Base-by-base conservation (phyloP, 2,329 filamentous ascomycete genomes). In the Pseudogymnoascus verrucosus region DNA sequence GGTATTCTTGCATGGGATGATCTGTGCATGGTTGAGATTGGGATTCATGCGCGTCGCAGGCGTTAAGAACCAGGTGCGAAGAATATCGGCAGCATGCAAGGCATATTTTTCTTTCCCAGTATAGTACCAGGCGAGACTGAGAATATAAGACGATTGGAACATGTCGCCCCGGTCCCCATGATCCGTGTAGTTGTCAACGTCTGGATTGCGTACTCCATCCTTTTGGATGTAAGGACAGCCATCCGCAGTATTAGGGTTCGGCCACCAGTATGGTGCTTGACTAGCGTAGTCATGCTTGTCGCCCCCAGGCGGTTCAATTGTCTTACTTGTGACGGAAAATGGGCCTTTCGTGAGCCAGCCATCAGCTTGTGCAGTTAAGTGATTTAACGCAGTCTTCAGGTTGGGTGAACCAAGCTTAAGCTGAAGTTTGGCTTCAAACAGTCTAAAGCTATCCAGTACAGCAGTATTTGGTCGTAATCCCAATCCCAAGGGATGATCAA, bases 71-170 rank as follows among this genome's bases (percentile, higher is more conserved):
- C 70, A 72, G 1, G 68, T 73, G 10, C 67, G 65, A 3, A 72
- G 63, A 34, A 73, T 70, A 6, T 64, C 39, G 1, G 63, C 63
- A 1, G 71, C 70, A 51, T 73, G 70, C 19, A 28, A 21, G 1
- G 69, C 67, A 60, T 73, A 73, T 6, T 59, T 51, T 4, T 63
- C 57, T 4, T 69, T 54, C n/a, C 63, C 69, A 3, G 70, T 73
- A 61, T 73, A 73, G 40, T 68, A 72, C 67, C 69, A 72, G 4
- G 71, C 71, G 8, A 73, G 67, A 3, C 66, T 63, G 3, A 73
- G 64, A 16, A 67, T 66, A 34, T 69, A 71, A 12, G 64, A 62
- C 31, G 70, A 67, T 62, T 69, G 69, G 59, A 72, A 71, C 65
- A 71, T 69, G 10, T 65, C 65, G n/a, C 67, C 66, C 11, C 70